These are phyloP conservation scores for Plenodomus biglobosus DNA, from an alignment of 2,329 filamentous ascomycete genomes.

Conservation along the genomic window DNA sequence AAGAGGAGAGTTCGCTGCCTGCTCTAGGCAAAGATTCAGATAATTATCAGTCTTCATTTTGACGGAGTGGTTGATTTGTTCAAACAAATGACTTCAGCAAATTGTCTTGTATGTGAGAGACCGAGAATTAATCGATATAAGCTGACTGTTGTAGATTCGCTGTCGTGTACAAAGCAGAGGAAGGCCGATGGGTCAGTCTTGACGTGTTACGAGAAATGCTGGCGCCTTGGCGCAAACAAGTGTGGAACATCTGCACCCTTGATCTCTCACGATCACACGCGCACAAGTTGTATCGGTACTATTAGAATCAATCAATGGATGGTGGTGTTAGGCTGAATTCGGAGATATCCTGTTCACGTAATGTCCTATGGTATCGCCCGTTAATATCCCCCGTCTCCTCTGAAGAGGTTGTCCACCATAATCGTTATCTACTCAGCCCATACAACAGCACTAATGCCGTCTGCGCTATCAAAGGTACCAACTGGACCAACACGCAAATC, in stretches of 20 bases:
- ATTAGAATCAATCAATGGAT: no score
- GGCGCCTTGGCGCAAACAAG: constrained; percentile 10
- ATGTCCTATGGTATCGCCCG: not conserved
- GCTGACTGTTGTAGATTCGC: not conserved
- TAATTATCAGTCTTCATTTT: constrained; percentile 53
- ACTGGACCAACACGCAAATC: constrained; percentile 29
- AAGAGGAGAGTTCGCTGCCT: constrained; percentile 54
- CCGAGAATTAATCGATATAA: not conserved
- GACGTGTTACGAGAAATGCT: not conserved
- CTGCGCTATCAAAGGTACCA: constrained; percentile 34
- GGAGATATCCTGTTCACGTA: no score
- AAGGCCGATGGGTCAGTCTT: not conserved
- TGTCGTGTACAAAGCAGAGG: constrained; percentile 6
- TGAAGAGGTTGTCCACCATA: not conserved
- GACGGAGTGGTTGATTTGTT: constrained; percentile 1
- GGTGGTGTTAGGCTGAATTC: no score
- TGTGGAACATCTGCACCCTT: no score
- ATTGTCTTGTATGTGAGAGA: not conserved
- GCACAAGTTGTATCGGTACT: no score
- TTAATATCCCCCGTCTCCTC: no score
- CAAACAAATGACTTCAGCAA: not conserved
- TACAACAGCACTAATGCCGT: constrained; percentile 39
- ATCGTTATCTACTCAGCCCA: constrained; percentile 32
- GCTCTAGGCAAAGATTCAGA: constrained; percentile 55
- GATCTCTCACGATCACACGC: no score